A percentile compares a stretch with the other conserved stretches of the same genome.
Evolutionary conservation across 2,329 filamentous ascomycete genomes (phyloP).

Genomic region (Ciborinia camelliae): DNA sequence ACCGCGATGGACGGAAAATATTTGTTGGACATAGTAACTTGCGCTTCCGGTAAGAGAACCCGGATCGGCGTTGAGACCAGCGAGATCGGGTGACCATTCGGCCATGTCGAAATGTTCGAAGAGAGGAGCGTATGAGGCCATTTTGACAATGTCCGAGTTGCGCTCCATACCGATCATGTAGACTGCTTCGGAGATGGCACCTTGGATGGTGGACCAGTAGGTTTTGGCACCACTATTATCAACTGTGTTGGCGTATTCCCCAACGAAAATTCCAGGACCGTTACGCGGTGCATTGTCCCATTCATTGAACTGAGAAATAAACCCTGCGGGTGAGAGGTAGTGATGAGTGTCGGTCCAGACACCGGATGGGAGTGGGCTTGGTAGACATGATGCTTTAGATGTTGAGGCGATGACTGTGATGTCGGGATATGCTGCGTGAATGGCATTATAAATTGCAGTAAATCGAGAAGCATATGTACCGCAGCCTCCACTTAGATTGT

Average conservation of each 20-base stretch:
- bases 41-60: constrained; percentile 20
- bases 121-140: constrained; percentile 32
- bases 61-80: constrained; percentile 23
- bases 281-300: constrained; percentile 19
- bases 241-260: constrained; percentile 25
- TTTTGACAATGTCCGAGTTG: constrained; percentile 24
- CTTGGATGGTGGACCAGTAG: constrained; percentile 22
- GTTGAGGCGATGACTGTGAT: constrained; percentile 43
- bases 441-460: constrained; percentile 46
- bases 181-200: constrained; percentile 23
- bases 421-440: constrained; percentile 38
- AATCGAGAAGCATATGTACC: constrained; percentile 43
- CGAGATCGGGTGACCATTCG: constrained; percentile 28
- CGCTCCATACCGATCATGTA: constrained; percentile 26
- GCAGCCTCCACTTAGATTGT: constrained; percentile 43
- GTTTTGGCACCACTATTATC: constrained; percentile 18
- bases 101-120: constrained; percentile 38
- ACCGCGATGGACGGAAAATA: constrained; percentile 46
- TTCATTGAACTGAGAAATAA: constrained; percentile 21
- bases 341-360: constrained; percentile 25
- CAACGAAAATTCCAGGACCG: constrained; percentile 21
- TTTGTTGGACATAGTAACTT: constrained; percentile 31
- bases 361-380: constrained; percentile 17
- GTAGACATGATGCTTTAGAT: constrained; percentile 18
- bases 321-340: constrained; percentile 15